A percentile compares a stretch with the other conserved stretches of the same genome.
Evolutionary conservation across 139 green algal species (phyloP).

Genomic region (Picochlorum costavermella): DNA sequence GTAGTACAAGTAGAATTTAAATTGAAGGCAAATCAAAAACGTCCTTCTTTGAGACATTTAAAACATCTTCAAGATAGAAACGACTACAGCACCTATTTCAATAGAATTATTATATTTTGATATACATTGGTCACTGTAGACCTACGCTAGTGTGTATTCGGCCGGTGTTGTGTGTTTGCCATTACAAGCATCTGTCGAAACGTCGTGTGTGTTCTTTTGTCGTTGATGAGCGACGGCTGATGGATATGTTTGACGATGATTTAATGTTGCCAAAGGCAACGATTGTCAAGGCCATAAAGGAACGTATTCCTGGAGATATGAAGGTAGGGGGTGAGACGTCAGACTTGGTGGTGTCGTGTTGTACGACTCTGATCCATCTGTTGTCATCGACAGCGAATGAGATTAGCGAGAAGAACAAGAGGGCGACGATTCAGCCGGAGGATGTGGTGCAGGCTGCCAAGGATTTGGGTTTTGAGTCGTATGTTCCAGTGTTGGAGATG

Average conservation of each 20-base stretch:
- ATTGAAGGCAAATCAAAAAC: too few species aligned
- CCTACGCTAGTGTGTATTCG: too few species aligned
- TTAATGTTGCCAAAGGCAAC: conserved; percentile 28
- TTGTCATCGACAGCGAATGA: conserved; percentile 45
- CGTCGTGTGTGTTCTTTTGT: too few species aligned
- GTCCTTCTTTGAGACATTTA: too few species aligned
- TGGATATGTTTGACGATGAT: conserved; percentile 16
- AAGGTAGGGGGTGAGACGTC: conserved; percentile 28
- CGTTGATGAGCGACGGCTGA: too few species aligned
- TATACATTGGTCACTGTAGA: too few species aligned
- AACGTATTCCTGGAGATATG: conserved; percentile 36
- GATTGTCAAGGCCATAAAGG: conserved; percentile 41
- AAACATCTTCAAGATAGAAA: too few species aligned
- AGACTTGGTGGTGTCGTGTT: conserved; percentile 44
- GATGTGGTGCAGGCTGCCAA: conserved; percentile 51
- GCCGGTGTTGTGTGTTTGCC: too few species aligned
- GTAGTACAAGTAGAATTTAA: too few species aligned
- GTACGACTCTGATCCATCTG: conserved; percentile 35
- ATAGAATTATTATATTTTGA: too few species aligned
- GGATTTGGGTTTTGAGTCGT: conserved; percentile 48
- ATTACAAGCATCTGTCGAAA: too few species aligned
- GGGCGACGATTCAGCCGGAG: conserved; percentile 52
- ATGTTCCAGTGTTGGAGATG: conserved; percentile 8
- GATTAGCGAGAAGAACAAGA: conserved; percentile 40
- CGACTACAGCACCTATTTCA: too few species aligned